phyloP scores from a whole-genome alignment of 106 monocot genomes.

The Dendrobium chrysotoxum region DNA sequence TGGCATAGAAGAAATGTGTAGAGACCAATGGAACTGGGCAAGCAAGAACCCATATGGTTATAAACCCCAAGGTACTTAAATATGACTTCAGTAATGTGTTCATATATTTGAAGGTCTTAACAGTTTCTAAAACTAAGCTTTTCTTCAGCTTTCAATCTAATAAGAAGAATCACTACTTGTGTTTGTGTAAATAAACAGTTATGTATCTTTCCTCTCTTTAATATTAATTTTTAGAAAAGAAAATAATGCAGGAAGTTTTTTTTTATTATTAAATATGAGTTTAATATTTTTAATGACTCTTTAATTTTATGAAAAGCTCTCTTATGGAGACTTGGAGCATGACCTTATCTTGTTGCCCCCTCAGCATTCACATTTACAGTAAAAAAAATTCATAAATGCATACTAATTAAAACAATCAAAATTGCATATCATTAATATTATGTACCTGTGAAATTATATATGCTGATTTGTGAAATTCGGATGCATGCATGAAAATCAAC shows the following conservation, averaged over 20 bases:
- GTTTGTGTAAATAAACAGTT: background rate
- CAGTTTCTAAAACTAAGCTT: background rate
- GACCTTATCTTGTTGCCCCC: no score
- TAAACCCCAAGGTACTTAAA: background rate
- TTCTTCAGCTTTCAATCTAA: background rate
- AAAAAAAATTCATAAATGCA: no score
- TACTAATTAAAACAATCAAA: no score
- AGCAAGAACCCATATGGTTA: slow-evolving; percentile 52
- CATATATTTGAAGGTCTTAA: background rate
- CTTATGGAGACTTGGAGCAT: background rate
- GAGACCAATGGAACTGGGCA: slow-evolving; percentile 64
- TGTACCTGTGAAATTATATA: no score
- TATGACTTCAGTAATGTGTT: background rate
- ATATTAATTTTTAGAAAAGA: background rate
- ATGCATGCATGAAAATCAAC: no score
- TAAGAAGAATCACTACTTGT: background rate
- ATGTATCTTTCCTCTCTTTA: background rate
- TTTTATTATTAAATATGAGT: background rate
- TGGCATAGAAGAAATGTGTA: slow-evolving; percentile 57
- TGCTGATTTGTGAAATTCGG: no score
- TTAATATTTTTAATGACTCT: background rate
- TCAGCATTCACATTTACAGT: no score
- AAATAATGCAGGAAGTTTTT: background rate
- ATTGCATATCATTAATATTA: no score
- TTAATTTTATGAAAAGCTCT: background rate